phyloP scores from a whole-genome alignment of 176 grass and related monocot species.

The Phyllostachys edulis region DNA sequence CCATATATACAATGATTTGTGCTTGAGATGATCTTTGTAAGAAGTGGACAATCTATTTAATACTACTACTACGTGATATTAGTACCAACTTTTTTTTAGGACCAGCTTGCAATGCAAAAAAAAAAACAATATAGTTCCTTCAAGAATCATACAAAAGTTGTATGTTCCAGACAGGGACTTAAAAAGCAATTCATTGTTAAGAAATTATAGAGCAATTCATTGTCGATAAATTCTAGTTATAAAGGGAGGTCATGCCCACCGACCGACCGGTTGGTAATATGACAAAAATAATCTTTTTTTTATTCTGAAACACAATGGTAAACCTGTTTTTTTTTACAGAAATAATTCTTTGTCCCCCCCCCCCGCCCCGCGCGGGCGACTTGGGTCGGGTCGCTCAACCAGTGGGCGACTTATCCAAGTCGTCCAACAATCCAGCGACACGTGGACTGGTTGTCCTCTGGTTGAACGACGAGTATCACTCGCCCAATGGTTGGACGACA shows the following conservation, averaged over 20 bases:
- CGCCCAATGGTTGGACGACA: too few species aligned
- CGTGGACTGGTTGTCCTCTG: too few species aligned
- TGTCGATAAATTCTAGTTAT: not conserved
- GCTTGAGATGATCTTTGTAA: not conserved
- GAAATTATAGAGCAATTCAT: not conserved
- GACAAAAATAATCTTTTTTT: too few species aligned
- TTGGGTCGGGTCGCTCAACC: too few species aligned
- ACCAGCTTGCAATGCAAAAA: not conserved
- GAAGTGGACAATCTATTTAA: not conserved
- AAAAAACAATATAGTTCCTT: not conserved
- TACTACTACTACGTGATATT: not conserved
- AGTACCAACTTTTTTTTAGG: not conserved
- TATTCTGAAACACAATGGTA: too few species aligned
- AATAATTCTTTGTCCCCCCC: too few species aligned
- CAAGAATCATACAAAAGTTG: not conserved
- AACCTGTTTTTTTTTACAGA: too few species aligned
- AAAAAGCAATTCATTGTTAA: not conserved
- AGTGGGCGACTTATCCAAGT: too few species aligned
- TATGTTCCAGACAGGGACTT: not conserved
- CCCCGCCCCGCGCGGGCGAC: too few species aligned
- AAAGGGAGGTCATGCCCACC: not conserved
- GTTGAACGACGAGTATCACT: too few species aligned
- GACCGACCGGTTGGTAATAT: not conserved
- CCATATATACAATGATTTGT: not conserved
- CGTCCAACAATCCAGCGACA: too few species aligned